Evolutionary conservation across 2,329 filamentous ascomycete species (phyloP), one percentile per base, ranked within the genome.

Genomic region (Diaporthe citri): DNA sequence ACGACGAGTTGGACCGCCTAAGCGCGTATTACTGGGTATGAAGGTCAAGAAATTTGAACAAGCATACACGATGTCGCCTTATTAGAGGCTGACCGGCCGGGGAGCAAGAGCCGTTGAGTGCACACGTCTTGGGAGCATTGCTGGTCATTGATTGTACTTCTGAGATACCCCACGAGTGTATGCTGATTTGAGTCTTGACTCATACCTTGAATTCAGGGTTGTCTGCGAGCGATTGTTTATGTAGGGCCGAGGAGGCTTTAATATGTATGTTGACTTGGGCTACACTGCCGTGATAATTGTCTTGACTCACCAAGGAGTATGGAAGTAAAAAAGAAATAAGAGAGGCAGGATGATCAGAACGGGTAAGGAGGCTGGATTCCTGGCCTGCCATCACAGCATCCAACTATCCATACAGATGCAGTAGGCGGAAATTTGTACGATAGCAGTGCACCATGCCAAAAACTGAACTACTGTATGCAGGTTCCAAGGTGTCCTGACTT

Each of bases 161-260:
- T 56, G 46, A 78, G 74, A 79, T 79, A 79, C 77, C 78, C 77
- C 72, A 56, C 73, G 75, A 73, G 51, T 59, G 66, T 51, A 72
- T 72, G 71, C 71, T 64, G 57, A 20, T 43, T 52, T 39, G 34
- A 48, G 43, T 72, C 64, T 71, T 64, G 57, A 64, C 55, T 41
- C 25, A 15, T 20, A 9, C 17, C 10, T 52, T 56, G 52, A 20
- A 15, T 46, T 8, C n/a, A 25, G 17, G 52, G 52, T 15, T 72
- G 25, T 7, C n/a, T 56, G 46, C 25, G 15, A 39, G 55, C 28
- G 8, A 31, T 17, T 48, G 43, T 39, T 71, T 59, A 7, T 17
- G 25, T 17, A 36, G 25, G 25, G 15, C 3, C 17, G 34, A 4
- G 10, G 25, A 22, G 43, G 34, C 17, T n/a, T 52, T 43, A n/a